A percentile compares a stretch with the other conserved stretches of the same genome.
phyloP scores from a whole-genome alignment of 2,329 filamentous ascomycete species.

The Helotiales sp. region DNA sequence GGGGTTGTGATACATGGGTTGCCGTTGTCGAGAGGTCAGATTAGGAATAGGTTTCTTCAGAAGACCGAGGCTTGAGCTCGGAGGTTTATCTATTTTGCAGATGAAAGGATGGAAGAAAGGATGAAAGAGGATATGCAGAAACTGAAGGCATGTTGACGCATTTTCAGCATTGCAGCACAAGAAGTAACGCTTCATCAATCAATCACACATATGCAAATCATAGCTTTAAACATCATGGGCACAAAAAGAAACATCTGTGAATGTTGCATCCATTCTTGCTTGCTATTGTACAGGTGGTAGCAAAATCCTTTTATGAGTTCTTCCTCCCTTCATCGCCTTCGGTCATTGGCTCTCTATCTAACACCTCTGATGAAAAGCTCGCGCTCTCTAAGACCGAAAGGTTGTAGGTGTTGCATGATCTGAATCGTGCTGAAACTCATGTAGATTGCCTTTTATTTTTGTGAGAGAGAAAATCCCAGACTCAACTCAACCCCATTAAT shows the following conservation, averaged over 20 bases:
- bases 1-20: no score
- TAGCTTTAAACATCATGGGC: no score
- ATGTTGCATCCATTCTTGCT: slow-evolving; percentile 16
- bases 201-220: no score
- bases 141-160: no score
- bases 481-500: neutral
- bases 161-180: no score
- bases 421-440: slow-evolving; percentile 5
- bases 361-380: neutral
- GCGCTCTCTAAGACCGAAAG: neutral
- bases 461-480: neutral
- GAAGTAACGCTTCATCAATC: no score
- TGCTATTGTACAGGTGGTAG: slow-evolving; percentile 18
- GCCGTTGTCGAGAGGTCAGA: no score
- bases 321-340: neutral
- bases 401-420: neutral
- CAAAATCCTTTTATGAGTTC: slow-evolving; percentile 13
- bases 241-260: neutral
- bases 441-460: slow-evolving; percentile 5
- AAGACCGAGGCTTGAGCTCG: no score
- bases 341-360: slow-evolving; percentile 8
- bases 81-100: no score
- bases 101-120: no score
- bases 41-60: no score
- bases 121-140: no score